These are phyloP conservation scores for Thraustochytrium sp. DNA, from an alignment of 352 stramenopile genomes.

Conservation along the genomic window DNA sequence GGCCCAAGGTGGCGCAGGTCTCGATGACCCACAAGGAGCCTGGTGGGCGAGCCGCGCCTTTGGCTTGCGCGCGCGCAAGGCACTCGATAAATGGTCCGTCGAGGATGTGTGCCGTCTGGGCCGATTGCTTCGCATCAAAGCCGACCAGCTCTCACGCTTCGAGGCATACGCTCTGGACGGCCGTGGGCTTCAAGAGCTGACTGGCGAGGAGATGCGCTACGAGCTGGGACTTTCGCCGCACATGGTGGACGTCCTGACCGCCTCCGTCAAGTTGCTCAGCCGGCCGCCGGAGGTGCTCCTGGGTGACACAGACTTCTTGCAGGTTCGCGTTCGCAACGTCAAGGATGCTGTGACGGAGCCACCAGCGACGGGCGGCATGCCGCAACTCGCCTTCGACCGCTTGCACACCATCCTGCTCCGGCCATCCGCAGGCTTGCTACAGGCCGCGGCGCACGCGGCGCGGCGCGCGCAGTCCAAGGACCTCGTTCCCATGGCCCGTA, in stretches of 20 bases:
- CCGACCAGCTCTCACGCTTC: neutral
- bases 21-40: neutral
- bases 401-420: constrained; percentile 25
- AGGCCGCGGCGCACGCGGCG: neutral
- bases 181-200: neutral
- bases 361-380: neutral
- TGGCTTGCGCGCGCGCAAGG: constrained; percentile 14
- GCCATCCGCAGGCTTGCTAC: neutral
- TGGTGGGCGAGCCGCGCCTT: constrained; percentile 20
- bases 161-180: constrained; percentile 16
- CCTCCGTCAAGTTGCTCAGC: neutral
- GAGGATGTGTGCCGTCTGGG: neutral
- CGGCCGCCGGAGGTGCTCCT: constrained; percentile 11
- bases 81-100: constrained; percentile 6
- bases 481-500: neutral
- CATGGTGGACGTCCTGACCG: neutral
- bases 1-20: too few species aligned
- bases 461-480: neutral
- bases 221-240: constrained; percentile 16
- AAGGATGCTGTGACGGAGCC: neutral
- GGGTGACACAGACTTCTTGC: neutral
- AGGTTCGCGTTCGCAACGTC: constrained; percentile 2
- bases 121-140: neutral
- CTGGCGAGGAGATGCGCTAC: neutral
- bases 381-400: neutral